Percentiles rank a stretch among this genome's conserved stretches.
Evolutionary conservation across 306 rosid species (phyloP).

Genomic region (Potentilla sterilis): DNA sequence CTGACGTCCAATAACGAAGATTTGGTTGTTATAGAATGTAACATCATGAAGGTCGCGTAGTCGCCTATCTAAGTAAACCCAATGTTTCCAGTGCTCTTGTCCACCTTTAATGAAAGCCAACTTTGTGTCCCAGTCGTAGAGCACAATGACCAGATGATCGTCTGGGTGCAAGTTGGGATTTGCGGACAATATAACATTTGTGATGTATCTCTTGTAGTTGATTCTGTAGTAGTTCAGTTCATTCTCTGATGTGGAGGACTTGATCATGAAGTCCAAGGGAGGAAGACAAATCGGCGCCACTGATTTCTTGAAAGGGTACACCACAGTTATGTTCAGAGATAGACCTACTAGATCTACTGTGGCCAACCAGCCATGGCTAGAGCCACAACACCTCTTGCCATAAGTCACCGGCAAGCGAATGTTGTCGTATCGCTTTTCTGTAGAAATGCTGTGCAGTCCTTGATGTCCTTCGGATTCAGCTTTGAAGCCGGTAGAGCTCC

Average conservation of each 20-base stretch:
- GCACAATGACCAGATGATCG: background rate
- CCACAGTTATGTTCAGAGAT: background rate
- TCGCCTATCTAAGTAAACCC: background rate
- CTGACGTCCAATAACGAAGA: background rate
- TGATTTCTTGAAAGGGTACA: background rate
- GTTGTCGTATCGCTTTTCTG: background rate
- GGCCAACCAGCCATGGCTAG: constrained; percentile 4
- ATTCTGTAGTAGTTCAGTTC: background rate
- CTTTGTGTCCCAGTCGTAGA: background rate
- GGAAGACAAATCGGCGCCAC: background rate
- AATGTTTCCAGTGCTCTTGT: background rate
- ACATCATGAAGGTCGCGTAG: background rate
- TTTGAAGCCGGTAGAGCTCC: background rate
- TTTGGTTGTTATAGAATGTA: background rate
- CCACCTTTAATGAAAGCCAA: background rate
- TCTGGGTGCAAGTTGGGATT: background rate
- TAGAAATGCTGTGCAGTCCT: background rate
- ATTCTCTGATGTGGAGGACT: background rate
- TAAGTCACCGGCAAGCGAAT: background rate
- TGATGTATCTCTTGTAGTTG: background rate
- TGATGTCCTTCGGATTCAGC: background rate
- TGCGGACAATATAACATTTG: background rate
- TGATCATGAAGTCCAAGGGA: background rate
- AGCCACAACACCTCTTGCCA: background rate
- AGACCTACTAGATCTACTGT: background rate